phyloP scores from a whole-genome alignment of 768 basidiomycete genomes.

The Antrodiella citrinella region DNA sequence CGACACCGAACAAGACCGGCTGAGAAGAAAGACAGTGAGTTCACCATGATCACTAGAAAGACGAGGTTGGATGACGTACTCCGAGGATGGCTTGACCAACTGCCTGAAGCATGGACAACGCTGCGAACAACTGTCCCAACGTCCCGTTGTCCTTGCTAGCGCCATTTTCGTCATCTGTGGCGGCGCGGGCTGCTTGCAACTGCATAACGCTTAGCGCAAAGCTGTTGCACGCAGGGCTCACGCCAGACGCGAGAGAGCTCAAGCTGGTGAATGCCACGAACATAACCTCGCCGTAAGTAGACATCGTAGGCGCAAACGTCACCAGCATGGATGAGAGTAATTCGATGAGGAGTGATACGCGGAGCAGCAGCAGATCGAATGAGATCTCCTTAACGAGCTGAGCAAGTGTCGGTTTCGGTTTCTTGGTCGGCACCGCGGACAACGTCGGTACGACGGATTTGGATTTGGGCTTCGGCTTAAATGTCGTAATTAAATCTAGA shows the following conservation, averaged over 20 bases:
- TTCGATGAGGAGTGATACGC: slow-evolving; percentile 59
- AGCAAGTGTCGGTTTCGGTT: slow-evolving; percentile 37
- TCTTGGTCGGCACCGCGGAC: too few relatives aligned
- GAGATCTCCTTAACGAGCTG: slow-evolving; percentile 52
- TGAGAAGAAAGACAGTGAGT: slow-evolving; percentile 20
- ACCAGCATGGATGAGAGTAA: slow-evolving; percentile 59
- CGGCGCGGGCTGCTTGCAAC: slow-evolving; percentile 6
- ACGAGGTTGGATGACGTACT: slow-evolving; percentile 23
- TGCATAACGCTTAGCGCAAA: slow-evolving; percentile 62
- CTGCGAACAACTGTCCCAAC: slow-evolving; percentile 59
- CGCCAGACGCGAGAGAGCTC: slow-evolving; percentile 58
- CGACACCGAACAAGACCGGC: slow-evolving; percentile 62
- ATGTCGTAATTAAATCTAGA: slow-evolving; percentile 51
- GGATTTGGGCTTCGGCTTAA: slow-evolving; percentile 38
- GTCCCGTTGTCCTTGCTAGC: slow-evolving; percentile 16
- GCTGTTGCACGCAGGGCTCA: slow-evolving; percentile 61
- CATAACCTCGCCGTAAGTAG: slow-evolving; percentile 25
- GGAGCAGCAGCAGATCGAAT: slow-evolving; percentile 64
- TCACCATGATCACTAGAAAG: background rate
- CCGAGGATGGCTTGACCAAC: slow-evolving; percentile 54
- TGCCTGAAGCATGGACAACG: slow-evolving; percentile 60
- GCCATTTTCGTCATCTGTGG: background rate
- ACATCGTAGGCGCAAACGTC: slow-evolving; percentile 41
- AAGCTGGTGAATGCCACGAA: slow-evolving; percentile 58
- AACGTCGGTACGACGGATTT: too few relatives aligned